Base-by-base conservation (phyloP, 352 stramenopile genomes). In the Achlya hypogyna region DNA sequence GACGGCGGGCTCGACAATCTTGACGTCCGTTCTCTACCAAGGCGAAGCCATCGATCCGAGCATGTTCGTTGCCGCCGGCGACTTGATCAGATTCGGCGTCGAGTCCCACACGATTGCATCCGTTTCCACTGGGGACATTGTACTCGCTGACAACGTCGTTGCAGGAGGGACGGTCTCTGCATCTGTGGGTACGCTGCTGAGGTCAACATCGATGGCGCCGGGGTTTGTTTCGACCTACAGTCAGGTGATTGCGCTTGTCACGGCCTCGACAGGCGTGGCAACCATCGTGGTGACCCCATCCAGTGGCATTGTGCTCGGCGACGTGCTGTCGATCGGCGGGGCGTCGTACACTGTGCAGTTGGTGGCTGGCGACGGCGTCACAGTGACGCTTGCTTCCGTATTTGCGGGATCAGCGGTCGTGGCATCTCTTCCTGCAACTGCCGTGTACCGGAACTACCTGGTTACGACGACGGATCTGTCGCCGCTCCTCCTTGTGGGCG, bases 21-120 rank as follows among this genome's bases (percentile, higher is more conserved):
- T 92, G 14, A 79, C 75, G 4, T 74, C 76, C 20, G 51, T 88
- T 27, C 62, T 76, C 38, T 63, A 88, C 9, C 73, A 80, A 12
- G 71, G 70, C 28, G 66, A 71, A 4, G 0, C 56, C 16, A 87
- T 91, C 34, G 76, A 93, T 52, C 79, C 81, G 2, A 90, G 75
- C n/a, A 62, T 75, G 20, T 86, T 80, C 31, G 14, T 93, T 32
- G 81, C 82, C 0, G 63, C 88, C 65, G 75, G 81, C 14, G 84
- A 93, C 69, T 74, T 72, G 25, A 9, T 93, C 27, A 67, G 43
- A 9, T 74, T 91, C 31, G 71, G 43, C 12, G 51, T 38, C 1
- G 60, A 47, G 2, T 62, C 65, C 0, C 82, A 81, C 53, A 77
- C 42, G 14, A 75, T 93, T 22, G 40, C 28, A 8, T 45, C 28